Evolutionary conservation across 2,329 filamentous ascomycete species (phyloP), one percentile per base, ranked within the genome.

Genomic region (Fusarium hainanense): DNA sequence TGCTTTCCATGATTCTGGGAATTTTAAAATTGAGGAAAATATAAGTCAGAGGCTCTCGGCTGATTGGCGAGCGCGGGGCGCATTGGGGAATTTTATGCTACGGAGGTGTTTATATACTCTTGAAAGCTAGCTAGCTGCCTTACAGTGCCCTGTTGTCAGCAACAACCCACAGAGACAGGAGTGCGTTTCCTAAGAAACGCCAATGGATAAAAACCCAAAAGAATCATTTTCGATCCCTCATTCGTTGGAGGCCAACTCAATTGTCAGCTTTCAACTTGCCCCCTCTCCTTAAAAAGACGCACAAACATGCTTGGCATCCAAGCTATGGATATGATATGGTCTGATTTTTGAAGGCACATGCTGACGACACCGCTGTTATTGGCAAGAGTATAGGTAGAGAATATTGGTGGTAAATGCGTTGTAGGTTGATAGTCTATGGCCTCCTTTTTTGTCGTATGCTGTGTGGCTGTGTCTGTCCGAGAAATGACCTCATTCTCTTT

Each of bases 321-420:
- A 66, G 62, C 63, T 74, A 57, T 65, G 58, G 54, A 64, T 61
- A 70, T 73, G 68, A 56, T 54, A 74, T 74, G 72, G 72, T 51
- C 72, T 74, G 72, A 74, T 74, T 43, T 62, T 21, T 60, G 54
- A 54, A 56, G 70, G 62, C 68, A 70, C 68, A 74, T 65, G 69
- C 70, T 71, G 59, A 66, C 57, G 50, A 49, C 56, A 66, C 54
- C 61, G 52, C 57, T 56, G 41, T 46, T 27, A 67, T 71, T 73
- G 69, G 66, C 28, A 52, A 63, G 25, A 30, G 30, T 47, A 13
- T 40, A 40, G 21, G 21, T 21, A 23, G 20, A 41, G 28, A 30
- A 21, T 13, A 11, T 37, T 23, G 40, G 30, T 49, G 28, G 41
- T 47, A 42, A 23, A 52, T 28, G 18, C 25, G 40, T 34, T 52